These are phyloP conservation scores for Cornus controversa DNA, from an alignment of 148 eudicot genomes.

Conservation along the genomic window DNA sequence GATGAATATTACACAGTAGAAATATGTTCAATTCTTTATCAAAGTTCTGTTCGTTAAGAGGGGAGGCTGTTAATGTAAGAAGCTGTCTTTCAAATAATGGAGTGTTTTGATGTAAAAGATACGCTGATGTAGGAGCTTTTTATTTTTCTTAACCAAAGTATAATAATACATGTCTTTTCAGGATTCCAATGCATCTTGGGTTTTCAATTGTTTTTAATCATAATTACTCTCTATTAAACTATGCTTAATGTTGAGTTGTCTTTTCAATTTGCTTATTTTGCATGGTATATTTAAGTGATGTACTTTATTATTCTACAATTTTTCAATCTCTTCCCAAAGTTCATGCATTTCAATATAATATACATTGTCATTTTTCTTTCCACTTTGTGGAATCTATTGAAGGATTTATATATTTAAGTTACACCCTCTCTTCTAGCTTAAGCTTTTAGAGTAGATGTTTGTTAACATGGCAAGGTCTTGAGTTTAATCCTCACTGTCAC, in stretches of 20 bases:
- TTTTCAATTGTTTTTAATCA: neutral
- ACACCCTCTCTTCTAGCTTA: too few relatives aligned
- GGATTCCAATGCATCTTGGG: neutral
- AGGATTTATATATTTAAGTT: too few relatives aligned
- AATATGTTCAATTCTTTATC: neutral
- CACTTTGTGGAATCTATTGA: conserved; percentile 7
- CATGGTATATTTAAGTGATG: too few relatives aligned
- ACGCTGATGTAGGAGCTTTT: neutral
- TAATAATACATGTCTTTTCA: neutral
- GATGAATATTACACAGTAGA: neutral
- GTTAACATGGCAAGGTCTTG: too few relatives aligned
- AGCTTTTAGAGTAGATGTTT: too few relatives aligned
- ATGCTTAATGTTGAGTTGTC: too few relatives aligned
- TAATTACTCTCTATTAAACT: too few relatives aligned
- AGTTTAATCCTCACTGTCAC: too few relatives aligned
- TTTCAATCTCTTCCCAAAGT: neutral
- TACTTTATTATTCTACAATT: neutral
- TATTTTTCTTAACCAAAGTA: neutral
- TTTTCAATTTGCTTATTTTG: too few relatives aligned
- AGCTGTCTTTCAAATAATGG: neutral
- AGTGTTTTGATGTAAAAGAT: conserved; percentile 2
- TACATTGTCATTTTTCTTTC: neutral
- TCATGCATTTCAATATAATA: neutral
- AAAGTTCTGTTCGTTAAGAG: neutral
- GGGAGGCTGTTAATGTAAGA: neutral